Evolutionary conservation across 106 monocot species (phyloP).

Genomic region (Narthecium ossifragum): DNA sequence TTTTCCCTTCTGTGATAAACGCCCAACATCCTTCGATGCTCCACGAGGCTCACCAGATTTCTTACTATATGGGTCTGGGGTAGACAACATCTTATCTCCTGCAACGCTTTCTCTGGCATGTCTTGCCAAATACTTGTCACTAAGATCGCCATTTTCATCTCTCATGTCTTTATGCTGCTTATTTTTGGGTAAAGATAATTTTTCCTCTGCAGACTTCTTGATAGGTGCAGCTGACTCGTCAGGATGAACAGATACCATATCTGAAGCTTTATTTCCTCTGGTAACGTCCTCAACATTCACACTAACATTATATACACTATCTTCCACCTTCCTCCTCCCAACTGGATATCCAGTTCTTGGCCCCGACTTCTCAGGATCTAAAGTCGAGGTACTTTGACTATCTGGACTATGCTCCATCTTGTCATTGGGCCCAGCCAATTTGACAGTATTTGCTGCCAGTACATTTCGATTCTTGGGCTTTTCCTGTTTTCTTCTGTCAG

Average conservation of each 20-base stretch:
- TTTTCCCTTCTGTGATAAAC: conserved; percentile 8
- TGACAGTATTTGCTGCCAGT: conserved; percentile 2
- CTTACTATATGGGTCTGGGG: conserved; percentile 24
- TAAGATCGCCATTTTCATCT: conserved; percentile 23
- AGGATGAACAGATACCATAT: conserved; percentile 17
- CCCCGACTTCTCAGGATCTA: conserved; percentile 24
- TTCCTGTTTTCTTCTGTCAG: conserved; percentile 24
- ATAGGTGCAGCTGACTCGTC: conserved; percentile 23
- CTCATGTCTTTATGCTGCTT: conserved; percentile 24
- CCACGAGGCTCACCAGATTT: conserved; percentile 19
- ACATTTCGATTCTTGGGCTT: conserved; percentile 11
- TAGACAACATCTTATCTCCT: conserved; percentile 17
- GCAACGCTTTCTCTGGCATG: conserved; percentile 13
- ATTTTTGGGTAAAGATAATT: conserved; percentile 18
- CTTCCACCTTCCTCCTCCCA: conserved; percentile 19
- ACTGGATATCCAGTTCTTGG: conserved; percentile 14
- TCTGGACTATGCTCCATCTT: conserved; percentile 27
- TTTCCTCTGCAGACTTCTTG: conserved; percentile 9
- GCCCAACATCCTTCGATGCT: conserved; percentile 17
- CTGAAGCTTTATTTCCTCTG: conserved; percentile 23
- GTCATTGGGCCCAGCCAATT: conserved; percentile 17
- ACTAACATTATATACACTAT: conserved; percentile 22
- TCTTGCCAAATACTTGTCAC: conserved; percentile 25
- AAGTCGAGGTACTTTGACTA: conserved; percentile 9
- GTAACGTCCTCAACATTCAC: conserved; percentile 20